phyloP scores from a whole-genome alignment of 768 basidiomycete species.

The Scleroderma citrinum region DNA sequence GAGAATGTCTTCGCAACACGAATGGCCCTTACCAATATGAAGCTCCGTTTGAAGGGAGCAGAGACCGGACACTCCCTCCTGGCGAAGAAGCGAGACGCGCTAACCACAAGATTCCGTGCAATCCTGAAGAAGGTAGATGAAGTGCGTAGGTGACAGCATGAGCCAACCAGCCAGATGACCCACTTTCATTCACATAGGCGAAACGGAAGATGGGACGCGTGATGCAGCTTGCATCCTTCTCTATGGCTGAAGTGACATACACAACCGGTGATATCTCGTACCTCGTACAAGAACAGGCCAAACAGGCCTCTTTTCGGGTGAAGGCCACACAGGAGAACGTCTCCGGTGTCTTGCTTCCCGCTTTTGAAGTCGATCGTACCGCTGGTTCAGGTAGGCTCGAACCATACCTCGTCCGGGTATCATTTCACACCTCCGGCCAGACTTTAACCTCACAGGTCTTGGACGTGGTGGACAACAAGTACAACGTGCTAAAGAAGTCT shows the following conservation, averaged over 20 bases:
- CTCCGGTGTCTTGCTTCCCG: constrained; percentile 90
- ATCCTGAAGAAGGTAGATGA: constrained; percentile 98
- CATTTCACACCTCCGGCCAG: constrained; percentile 34
- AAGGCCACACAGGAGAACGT: constrained; percentile 97
- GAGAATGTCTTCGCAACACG: constrained; percentile 96
- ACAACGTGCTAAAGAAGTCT: constrained; percentile 90
- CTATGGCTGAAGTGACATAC: constrained; percentile 97
- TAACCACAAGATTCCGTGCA: constrained; percentile 89
- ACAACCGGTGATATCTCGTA: constrained; percentile 96
- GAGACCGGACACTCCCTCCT: constrained; percentile 93
- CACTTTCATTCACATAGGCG: constrained; percentile 50
- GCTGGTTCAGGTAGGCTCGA: constrained; percentile 63
- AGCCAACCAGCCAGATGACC: constrained; percentile 4
- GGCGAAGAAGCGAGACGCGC: constrained; percentile 96
- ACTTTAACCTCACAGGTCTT: constrained; percentile 95
- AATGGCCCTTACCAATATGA: constrained; percentile 94
- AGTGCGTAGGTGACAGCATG: constrained; percentile 40
- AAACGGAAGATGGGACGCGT: constrained; percentile 99
- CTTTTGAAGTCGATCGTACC: constrained; percentile 88
- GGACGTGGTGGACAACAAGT: constrained; percentile 97
- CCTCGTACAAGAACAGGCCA: constrained; percentile 94
- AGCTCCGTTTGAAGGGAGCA: constrained; percentile 82
- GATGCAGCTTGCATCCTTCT: constrained; percentile 98
- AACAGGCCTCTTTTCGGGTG: constrained; percentile 86
- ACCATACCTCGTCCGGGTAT: constrained; percentile 1